Conservation (phyloP, 768 basidiomycete species). For the Lentinula aciculospora region DNA sequence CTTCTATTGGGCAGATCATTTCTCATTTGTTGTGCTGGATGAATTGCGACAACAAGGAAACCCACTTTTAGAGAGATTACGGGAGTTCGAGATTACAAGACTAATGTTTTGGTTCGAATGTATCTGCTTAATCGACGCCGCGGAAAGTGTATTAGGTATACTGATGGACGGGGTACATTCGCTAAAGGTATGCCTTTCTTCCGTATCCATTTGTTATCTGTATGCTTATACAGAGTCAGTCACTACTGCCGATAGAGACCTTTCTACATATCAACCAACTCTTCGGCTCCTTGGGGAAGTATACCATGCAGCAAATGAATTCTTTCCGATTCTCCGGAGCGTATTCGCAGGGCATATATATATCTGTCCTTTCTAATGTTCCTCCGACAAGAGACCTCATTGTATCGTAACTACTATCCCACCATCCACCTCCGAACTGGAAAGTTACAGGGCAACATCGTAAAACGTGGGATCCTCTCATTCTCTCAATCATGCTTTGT, state of each 20-base stretch:
- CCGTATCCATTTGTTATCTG: background rate
- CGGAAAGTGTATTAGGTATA: background rate
- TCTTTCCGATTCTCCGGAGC: background rate
- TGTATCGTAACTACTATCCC: background rate
- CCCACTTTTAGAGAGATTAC: background rate
- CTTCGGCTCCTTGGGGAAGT: background rate
- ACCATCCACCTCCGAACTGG: background rate
- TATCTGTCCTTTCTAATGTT: background rate
- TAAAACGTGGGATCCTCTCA: background rate
- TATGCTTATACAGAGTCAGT: no score
- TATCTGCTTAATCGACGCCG: background rate
- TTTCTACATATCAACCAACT: background rate
- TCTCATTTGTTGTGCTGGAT: background rate
- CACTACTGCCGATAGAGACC: background rate
- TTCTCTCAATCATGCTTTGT: background rate
- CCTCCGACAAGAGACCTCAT: background rate
- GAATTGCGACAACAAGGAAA: no score
- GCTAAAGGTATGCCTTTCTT: background rate
- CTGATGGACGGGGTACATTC: background rate
- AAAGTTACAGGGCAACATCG: background rate
- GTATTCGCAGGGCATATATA: background rate
- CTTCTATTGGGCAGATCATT: slow-evolving; percentile 1
- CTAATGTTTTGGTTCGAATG: background rate
- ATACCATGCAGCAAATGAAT: slow-evolving; percentile 2
- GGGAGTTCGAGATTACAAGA: background rate